Evolutionary conservation across 1,139 yeast species (phyloP).

Genomic region (Kodamaea ohmeri): DNA sequence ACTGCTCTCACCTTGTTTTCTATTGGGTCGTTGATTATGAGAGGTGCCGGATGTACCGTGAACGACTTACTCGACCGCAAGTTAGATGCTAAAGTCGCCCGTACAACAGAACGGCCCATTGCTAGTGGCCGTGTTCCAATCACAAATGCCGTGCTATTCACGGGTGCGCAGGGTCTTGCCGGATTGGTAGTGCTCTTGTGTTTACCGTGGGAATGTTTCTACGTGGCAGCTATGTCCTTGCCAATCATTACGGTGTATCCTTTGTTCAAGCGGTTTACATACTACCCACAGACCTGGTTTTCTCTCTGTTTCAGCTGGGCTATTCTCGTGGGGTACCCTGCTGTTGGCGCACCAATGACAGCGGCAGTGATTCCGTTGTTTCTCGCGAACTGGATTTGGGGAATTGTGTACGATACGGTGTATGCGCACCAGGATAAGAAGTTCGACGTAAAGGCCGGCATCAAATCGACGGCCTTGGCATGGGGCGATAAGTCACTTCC

Average conservation of each 20-base stretch:
- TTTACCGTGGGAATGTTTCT: conserved; percentile 79
- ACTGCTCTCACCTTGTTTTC: conserved; percentile 67
- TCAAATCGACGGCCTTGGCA: conserved; percentile 89
- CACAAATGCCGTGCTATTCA: conserved; percentile 68
- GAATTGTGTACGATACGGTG: conserved; percentile 92
- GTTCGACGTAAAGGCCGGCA: conserved; percentile 85
- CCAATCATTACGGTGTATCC: conserved; percentile 87
- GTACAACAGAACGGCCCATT: conserved; percentile 87
- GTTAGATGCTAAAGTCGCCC: conserved; percentile 77
- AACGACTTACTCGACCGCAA: conserved; percentile 86
- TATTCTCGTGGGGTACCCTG: conserved; percentile 89
- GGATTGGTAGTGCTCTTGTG: conserved; percentile 72
- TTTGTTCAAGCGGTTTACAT: conserved; percentile 86
- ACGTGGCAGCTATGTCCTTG: conserved; percentile 77
- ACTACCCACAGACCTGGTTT: conserved; percentile 86
- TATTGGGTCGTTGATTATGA: conserved; percentile 83
- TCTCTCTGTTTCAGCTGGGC: conserved; percentile 95
- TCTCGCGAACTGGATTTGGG: conserved; percentile 81
- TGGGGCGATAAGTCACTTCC: conserved; percentile 84
- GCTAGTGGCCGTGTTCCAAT: conserved; percentile 81
- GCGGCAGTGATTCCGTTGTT: conserved; percentile 72
- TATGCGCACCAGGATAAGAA: conserved; percentile 97
- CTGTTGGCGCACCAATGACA: conserved; percentile 80
- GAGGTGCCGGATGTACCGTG: conserved; percentile 97
- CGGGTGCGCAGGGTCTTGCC: conserved; percentile 71